Evolutionary conservation across 2,329 filamentous ascomycete species (phyloP).

Genomic region (Aspergillus alliaceus): DNA sequence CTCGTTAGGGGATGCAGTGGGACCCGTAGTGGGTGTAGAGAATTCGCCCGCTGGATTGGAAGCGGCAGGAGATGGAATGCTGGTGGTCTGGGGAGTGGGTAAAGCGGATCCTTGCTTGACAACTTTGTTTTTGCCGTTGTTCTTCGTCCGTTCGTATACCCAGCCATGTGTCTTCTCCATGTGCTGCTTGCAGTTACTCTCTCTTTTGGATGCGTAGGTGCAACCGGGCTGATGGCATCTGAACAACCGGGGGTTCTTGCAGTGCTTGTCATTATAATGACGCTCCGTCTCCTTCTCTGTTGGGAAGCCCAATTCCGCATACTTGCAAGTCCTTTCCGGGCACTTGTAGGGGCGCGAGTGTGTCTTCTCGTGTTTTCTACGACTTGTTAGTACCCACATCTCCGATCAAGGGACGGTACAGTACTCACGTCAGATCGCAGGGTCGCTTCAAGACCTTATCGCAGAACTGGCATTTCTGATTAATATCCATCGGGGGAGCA

Average conservation of each 20-base stretch:
- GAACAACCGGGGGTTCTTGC: constrained; percentile 73
- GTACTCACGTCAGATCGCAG: constrained; percentile 75
- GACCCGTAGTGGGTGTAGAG: constrained; percentile 48
- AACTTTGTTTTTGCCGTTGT: constrained; percentile 59
- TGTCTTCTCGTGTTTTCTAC: constrained; percentile 89
- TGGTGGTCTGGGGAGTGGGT: constrained; percentile 60
- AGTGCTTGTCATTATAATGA: constrained; percentile 96
- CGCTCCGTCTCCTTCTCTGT: constrained; percentile 97
- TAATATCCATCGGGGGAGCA: constrained; percentile 77
- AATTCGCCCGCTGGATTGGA: constrained; percentile 53
- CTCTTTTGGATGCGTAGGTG: constrained; percentile 90
- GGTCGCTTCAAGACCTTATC: constrained; percentile 92
- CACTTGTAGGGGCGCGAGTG: constrained; percentile 98
- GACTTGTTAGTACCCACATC: constrained; percentile 8
- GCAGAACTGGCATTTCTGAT: constrained; percentile 79
- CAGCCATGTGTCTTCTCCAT: constrained; percentile 97
- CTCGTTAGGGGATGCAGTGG: constrained; percentile 27
- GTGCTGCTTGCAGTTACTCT: constrained; percentile 97
- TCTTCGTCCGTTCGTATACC: constrained; percentile 89
- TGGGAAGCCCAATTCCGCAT: constrained; percentile 85
- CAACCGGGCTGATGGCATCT: constrained; percentile 81
- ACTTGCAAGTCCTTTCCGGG: constrained; percentile 78
- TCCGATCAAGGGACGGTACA: background rate
- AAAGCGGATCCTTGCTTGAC: constrained; percentile 37
- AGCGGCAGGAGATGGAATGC: constrained; percentile 63